Conservation (phyloP, 169 alveolate genomes). For the Plasmodium yoelii region DNA sequence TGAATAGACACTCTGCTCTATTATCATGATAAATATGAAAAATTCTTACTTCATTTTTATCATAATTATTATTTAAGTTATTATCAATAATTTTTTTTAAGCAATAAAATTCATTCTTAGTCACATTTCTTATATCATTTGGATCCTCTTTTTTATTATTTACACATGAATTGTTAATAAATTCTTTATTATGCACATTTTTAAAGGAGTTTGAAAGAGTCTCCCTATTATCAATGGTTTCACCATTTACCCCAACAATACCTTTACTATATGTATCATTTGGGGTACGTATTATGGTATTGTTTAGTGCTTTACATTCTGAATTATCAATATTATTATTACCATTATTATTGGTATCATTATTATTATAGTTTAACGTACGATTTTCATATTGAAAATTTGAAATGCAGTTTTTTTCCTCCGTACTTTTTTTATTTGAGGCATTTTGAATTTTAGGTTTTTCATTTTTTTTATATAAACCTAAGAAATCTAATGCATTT, state of each 20-base stretch:
- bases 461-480: constrained; percentile 43
- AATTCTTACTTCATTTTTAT: constrained; percentile 67
- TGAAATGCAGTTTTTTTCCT: constrained; percentile 26
- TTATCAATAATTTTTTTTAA: constrained; percentile 58
- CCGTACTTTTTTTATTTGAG: neutral
- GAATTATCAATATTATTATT: neutral
- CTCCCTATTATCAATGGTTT: too few relatives aligned
- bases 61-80: constrained; percentile 72
- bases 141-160: constrained; percentile 2
- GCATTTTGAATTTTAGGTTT: neutral
- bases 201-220: neutral
- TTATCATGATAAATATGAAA: constrained; percentile 75
- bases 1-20: constrained; percentile 74
- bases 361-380: neutral
- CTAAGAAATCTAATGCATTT: constrained; percentile 68
- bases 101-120: constrained; percentile 35
- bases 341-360: neutral
- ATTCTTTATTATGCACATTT: neutral
- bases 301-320: constrained; percentile 1
- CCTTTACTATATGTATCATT: neutral
- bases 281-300: neutral
- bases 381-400: neutral
- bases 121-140: neutral
- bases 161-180: neutral
- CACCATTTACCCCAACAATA: neutral